Base-by-base conservation (phyloP, 768 basidiomycete genomes). In the Paxillus rubicundulus region DNA sequence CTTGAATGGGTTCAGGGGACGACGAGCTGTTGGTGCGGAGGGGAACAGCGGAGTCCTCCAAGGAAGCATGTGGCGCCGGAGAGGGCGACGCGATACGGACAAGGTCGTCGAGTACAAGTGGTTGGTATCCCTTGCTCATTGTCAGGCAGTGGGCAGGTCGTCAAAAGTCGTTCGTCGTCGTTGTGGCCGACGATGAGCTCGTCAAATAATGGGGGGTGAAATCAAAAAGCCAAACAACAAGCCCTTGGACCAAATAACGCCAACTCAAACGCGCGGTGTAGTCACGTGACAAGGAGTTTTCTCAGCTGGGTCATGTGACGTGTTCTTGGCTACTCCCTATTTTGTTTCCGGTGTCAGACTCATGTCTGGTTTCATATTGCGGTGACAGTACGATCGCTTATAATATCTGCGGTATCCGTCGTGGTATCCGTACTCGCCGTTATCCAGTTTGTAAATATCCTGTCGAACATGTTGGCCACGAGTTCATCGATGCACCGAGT, bases 71-170 rank as follows among this genome's bases (percentile, higher is more conserved):
- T 41, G 74, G 73, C 0, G 67, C 65, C 20, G 81, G 82, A 1
- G 79, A 76, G 4, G 81, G 77, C 10, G 82, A 79, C 65, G 79
- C 74, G 30, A 74, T 61, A 53, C 81, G 78, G 50, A 83, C 74
- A 38, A 82, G 78, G 55, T 85, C 84, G 33, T 78, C 80, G 42
- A 85, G 71, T 7, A 75, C 72, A 24, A 84, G 73, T 9, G 74
- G 64, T 5, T 72, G 74, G 20, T 53, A 67, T 47, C 72, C 76
- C 14, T 65, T 61, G 51, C 55, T 64, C 70, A 74, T 73, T 49
- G 50, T 37, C 36, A 13, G 30, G 43, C 51, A 53, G 41, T 49
- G 45, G 28, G 41, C 17, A 16, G 44, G 47, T 50, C 27, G 45
- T 12, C 27, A 42, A 30, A 20, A 41, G 42, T 48, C 47, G 47